Base-by-base conservation (phyloP, 495 filamentous ascomycete genomes). In the Aspergillus mulundensis region DNA sequence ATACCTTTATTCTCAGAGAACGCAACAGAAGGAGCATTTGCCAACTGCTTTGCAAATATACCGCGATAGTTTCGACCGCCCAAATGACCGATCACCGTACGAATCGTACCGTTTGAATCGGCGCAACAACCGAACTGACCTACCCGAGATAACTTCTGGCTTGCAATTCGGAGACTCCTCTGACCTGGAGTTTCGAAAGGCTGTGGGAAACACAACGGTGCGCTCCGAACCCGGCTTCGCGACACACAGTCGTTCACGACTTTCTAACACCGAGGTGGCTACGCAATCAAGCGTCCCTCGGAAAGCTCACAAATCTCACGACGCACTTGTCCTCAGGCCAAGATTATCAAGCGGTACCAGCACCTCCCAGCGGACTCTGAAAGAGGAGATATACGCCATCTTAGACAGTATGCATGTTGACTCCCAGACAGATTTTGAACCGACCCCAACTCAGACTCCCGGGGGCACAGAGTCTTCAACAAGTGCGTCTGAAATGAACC, bases 71-170 rank as follows among this genome's bases (percentile, higher is more conserved):
- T 65, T 62, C 20, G 62, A 65, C 45, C 59, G 49, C 12, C 54
- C 59, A 15, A 43, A 58, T 5, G 44, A 60, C 36, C 54, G 56
- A 15, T 65, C 62, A 19, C 62, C 62, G 20, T 65, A 65, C 34
- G 56, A 60, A 36, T 49, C 59, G 3, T 41, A 60, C 21, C 50
- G 45, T 15, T 7, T 58, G 20, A 60, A 51, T 15, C 18, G 30
- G 21, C 51, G 32, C 20, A 47, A 47, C 21, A 34, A 53, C 39
- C 47, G 50, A 16, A 30, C 61, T 5, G 56, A 56, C n/a, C 36
- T 54, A 28, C 56, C 48, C 14, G 45, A 44, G 16, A 54, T 58
- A 20, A 42, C 43, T 5, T 56, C 57, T 12, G 40, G 52, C 36
- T 43, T 58, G 16, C 57, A 53, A 14, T 40, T n/a, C 18, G 48